phyloP scores from a whole-genome alignment of 352 stramenopile genomes.

The Globisporangium splendens region DNA sequence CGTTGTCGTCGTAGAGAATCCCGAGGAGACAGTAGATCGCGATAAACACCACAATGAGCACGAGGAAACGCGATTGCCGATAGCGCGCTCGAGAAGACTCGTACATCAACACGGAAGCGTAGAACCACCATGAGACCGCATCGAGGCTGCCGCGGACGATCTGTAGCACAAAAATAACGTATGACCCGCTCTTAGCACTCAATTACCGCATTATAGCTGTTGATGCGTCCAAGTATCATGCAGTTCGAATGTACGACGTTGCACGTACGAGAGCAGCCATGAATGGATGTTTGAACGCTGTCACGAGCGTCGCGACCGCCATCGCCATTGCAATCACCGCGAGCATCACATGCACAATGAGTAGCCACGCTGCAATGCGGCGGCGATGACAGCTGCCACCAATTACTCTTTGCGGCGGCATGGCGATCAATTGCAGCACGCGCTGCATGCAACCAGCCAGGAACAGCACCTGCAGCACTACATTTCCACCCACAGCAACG shows the following conservation, averaged over 20 bases:
- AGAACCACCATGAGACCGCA: conserved; percentile 16
- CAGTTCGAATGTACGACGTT: neutral
- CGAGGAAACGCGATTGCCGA: neutral
- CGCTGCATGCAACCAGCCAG: conserved; percentile 34
- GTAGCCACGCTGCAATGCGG: conserved; percentile 9
- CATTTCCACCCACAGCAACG: neutral
- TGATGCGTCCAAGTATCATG: too few species aligned
- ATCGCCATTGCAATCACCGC: conserved; percentile 16
- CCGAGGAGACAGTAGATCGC: conserved; percentile 14
- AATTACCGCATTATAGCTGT: too few species aligned
- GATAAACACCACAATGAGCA: conserved; percentile 16
- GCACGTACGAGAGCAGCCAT: conserved; percentile 32
- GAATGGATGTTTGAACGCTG: conserved; percentile 23
- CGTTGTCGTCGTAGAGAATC: neutral
- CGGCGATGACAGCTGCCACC: neutral
- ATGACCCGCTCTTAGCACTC: too few species aligned
- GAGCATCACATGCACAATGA: conserved; percentile 32
- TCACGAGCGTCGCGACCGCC: conserved; percentile 18
- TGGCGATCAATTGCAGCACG: conserved; percentile 25
- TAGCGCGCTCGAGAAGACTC: conserved; percentile 4
- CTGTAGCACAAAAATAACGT: conserved; percentile 1
- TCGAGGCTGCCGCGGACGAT: conserved; percentile 15
- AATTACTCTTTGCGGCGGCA: neutral
- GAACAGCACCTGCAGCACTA: conserved; percentile 36
- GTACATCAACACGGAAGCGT: conserved; percentile 12